These are phyloP conservation scores for Orychophragmus violaceus DNA, from an alignment of 345 rosid genomes.

Conservation along the genomic window DNA sequence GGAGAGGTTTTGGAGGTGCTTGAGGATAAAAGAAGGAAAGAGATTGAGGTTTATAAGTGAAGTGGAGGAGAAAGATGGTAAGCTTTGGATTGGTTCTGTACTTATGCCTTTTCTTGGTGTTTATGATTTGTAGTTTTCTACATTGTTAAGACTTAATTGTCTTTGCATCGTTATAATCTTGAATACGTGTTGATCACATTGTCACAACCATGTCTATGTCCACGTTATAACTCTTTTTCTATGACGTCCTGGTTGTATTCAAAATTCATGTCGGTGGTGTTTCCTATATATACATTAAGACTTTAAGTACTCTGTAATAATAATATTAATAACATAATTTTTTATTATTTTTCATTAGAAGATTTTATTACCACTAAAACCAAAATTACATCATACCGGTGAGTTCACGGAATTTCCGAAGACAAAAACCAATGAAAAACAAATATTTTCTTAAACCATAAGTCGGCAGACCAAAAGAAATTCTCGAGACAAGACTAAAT, in stretches of 20 bases:
- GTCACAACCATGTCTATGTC: neutral
- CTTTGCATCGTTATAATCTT: neutral
- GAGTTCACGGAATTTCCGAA: no score
- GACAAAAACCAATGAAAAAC: no score
- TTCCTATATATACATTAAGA: neutral
- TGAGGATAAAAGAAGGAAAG: conserved; percentile 52
- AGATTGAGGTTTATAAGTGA: conserved; percentile 57
- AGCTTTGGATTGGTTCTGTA: conserved; percentile 67
- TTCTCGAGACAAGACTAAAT: no score
- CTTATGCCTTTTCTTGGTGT: conserved; percentile 55
- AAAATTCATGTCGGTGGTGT: neutral
- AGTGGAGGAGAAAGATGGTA: conserved; percentile 61
- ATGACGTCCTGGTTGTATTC: neutral
- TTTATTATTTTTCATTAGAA: no score
- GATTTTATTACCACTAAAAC: no score
- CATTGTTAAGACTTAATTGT: neutral
- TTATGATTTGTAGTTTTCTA: conserved; percentile 31
- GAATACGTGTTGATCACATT: neutral
- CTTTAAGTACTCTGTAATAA: neutral
- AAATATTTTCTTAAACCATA: no score
- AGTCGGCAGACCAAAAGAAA: no score
- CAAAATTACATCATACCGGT: no score
- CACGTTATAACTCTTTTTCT: neutral
- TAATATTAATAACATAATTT: no score
- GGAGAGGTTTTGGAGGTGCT: conserved; percentile 48